phyloP scores from a whole-genome alignment of 129 eudicot species.

The Lonicera japonica region DNA sequence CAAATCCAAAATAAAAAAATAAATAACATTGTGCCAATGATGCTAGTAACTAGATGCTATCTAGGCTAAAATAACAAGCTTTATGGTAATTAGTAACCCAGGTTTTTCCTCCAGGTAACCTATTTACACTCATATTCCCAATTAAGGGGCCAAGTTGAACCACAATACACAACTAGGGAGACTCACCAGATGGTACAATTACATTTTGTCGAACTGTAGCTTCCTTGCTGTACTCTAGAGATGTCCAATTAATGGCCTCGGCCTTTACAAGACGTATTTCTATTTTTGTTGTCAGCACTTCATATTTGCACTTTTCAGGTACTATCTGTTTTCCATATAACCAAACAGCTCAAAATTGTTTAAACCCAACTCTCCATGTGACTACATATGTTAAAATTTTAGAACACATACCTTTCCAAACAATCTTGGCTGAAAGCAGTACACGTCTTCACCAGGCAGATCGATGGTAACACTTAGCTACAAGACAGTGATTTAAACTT shows the following conservation, averaged over 20 bases:
- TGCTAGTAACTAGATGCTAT: no score
- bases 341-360: background rate
- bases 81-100: no score
- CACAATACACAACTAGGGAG: background rate
- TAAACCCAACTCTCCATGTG: background rate
- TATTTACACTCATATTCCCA: no score
- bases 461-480: constrained; percentile 79
- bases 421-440: constrained; percentile 58
- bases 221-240: constrained; percentile 56
- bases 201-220: constrained; percentile 30
- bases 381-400: no score
- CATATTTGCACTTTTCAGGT: constrained; percentile 65
- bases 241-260: constrained; percentile 61
- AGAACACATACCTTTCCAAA: constrained; percentile 60
- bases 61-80: no score
- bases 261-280: constrained; percentile 86
- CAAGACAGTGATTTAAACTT: constrained; percentile 3
- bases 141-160: no score
- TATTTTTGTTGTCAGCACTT: constrained; percentile 70
- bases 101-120: no score
- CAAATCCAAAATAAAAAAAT: background rate
- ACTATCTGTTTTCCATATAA: constrained; percentile 40
- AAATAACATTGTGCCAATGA: no score
- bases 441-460: constrained; percentile 61
- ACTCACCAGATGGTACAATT: constrained; percentile 39